Base-by-base conservation (phyloP, 352 stramenopile species). In the Phytopythium boreale region DNA sequence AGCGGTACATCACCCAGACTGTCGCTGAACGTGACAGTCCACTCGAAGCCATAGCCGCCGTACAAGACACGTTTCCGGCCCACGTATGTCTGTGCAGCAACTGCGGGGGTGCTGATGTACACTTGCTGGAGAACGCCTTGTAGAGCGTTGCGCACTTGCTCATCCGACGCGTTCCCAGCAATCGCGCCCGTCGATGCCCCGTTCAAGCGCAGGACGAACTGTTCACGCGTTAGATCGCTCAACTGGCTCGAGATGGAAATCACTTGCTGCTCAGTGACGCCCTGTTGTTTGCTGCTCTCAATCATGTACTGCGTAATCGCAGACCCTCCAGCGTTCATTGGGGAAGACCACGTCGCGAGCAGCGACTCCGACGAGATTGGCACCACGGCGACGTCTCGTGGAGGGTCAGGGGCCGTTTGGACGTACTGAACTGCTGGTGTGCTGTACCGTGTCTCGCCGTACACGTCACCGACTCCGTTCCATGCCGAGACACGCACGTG, bases 401-500 rank as follows among this genome's bases (percentile, higher is more conserved):
- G 80, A 0, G 62, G 19, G 26, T 83, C 82, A 0, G 84, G 83
- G 1, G 50, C 39, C 0, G 6, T 63, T 31, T 88, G 78, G 1
- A 77, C 74, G 12, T 68, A 29, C 31, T 77, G 69, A 11, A 84
- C 59, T n/a, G 90, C 88, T 12, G 93, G 92, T 3, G 83, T 96
- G 0, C 81, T 92, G 58, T 90, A 90, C 52, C 76, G 85, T 1
- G 78, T 82, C 26, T 91, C 74, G 20, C 94, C 88, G 65, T 96
- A 97, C 4, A 88, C 66, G 20, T 87, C 83, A 6, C 92, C 81
- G 4, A 98, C 93, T 29, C 95, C 93, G 64, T 98, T 98, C 81
- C 85, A 98, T 8, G 96, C 88, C n/a, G 91, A 93, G 0, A 99
- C 88, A 7, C 90, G 87, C 3, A 97, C 88, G 53, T 97, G 88